These are phyloP conservation scores for Camellia granthamiana DNA, from an alignment of 148 eudicot genomes.

Conservation along the genomic window DNA sequence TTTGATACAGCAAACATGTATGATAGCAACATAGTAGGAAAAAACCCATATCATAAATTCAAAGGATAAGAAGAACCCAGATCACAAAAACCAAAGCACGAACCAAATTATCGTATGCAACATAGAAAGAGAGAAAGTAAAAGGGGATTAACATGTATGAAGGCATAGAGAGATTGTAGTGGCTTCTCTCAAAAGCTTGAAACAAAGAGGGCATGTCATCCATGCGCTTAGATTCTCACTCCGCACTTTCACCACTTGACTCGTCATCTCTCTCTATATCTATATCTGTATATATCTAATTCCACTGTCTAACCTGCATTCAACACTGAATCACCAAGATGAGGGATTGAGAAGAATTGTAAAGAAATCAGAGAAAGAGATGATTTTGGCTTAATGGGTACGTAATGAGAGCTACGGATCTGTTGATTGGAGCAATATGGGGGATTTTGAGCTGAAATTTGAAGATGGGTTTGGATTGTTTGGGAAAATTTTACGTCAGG, in stretches of 20 bases:
- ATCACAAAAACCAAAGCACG: background rate
- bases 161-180: slow-evolving; percentile 62
- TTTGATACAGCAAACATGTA: background rate
- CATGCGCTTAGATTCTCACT: slow-evolving; percentile 50
- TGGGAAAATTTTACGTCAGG: slow-evolving; percentile 12
- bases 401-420: slow-evolving; percentile 6
- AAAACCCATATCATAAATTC: background rate
- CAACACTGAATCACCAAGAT: background rate
- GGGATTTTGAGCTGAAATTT: slow-evolving; percentile 8
- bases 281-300: background rate
- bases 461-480: slow-evolving; percentile 1
- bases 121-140: background rate
- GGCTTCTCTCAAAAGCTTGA: slow-evolving; percentile 41
- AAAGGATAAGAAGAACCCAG: background rate
- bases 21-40: background rate
- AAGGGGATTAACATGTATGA: slow-evolving; percentile 42
- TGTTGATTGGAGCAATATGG: slow-evolving; percentile 3
- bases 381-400: background rate
- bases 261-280: slow-evolving; percentile 24
- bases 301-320: slow-evolving; percentile 10
- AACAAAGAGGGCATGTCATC: slow-evolving; percentile 75
- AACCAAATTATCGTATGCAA: slow-evolving; percentile 17
- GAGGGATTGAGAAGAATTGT: background rate
- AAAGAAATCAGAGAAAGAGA: background rate
- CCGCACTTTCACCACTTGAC: slow-evolving; percentile 45